Evolutionary conservation across 441 rosid genomes (phyloP).

Genomic region (Brassica hybrid): DNA sequence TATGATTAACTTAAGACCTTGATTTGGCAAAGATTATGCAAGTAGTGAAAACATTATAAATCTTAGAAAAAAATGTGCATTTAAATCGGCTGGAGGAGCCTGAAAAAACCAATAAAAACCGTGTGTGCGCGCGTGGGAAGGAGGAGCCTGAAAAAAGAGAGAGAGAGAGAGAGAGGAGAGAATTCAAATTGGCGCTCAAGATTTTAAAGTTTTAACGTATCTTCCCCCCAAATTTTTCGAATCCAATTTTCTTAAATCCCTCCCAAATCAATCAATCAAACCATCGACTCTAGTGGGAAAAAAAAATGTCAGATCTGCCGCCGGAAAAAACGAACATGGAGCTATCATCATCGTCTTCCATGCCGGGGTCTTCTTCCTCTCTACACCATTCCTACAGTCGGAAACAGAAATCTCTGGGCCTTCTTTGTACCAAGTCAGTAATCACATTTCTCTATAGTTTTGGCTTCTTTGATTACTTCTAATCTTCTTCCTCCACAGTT

Average conservation of each 20-base stretch:
- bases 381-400: conserved; percentile 67
- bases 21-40: too few species aligned
- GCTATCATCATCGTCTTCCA: conserved; percentile 35
- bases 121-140: not conserved
- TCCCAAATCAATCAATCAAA: not conserved
- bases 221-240: conserved; percentile 27
- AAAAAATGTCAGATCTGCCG: conserved; percentile 41
- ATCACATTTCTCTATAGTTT: too few species aligned
- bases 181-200: conserved; percentile 43
- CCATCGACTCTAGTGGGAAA: not conserved
- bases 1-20: too few species aligned
- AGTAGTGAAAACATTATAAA: too few species aligned
- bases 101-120: not conserved
- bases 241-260: conserved; percentile 12
- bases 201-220: conserved; percentile 34
- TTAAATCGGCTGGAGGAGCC: too few species aligned
- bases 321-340: conserved; percentile 25
- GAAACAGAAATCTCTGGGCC: conserved; percentile 88
- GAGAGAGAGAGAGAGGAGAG: too few species aligned
- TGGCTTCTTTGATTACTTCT: not conserved
- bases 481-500: conserved; percentile 48
- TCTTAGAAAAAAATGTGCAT: not conserved
- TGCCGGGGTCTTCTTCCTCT: conserved; percentile 48
- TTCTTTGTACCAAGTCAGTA: conserved; percentile 79
- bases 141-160: conserved; percentile 25